Percentiles rank a stretch among this genome's conserved stretches.
These are phyloP conservation scores for Saccharomyces hybrid DNA, from an alignment of 1,139 yeast species.

Conservation along the genomic window DNA sequence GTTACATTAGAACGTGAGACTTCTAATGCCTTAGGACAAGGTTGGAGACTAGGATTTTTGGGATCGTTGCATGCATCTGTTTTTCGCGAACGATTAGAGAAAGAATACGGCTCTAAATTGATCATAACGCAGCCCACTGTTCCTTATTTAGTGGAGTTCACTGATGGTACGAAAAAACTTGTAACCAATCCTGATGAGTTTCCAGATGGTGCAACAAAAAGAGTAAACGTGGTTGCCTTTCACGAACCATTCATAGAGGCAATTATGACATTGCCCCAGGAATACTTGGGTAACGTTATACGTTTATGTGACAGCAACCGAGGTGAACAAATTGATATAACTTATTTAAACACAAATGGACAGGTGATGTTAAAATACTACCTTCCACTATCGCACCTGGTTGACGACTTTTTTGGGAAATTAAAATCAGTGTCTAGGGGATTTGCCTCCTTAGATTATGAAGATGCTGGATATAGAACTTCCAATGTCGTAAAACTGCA, in stretches of 20 bases:
- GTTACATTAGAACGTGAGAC: conserved; percentile 87
- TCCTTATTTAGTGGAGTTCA: conserved; percentile 68
- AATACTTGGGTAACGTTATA: conserved; percentile 84
- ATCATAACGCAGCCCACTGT: conserved; percentile 95
- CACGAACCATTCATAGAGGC: conserved; percentile 92
- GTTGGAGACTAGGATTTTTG: conserved; percentile 93
- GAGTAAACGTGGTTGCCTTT: conserved; percentile 46
- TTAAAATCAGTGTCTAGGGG: conserved; percentile 95
- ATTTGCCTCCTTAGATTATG: conserved; percentile 90
- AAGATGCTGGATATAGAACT: conserved; percentile 77
- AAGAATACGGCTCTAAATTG: conserved; percentile 87
- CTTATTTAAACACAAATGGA: conserved; percentile 62
- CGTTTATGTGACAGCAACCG: conserved; percentile 76
- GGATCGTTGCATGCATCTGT: conserved; percentile 96
- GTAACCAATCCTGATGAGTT: conserved; percentile 90
- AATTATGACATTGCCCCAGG: conserved; percentile 84
- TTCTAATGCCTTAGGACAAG: conserved; percentile 91
- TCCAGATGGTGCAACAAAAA: conserved; percentile 48
- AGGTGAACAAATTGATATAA: conserved; percentile 74
- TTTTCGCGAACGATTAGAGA: conserved; percentile 81
- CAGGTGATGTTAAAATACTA: conserved; percentile 76
- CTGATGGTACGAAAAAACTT: conserved; percentile 54
- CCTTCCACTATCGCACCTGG: conserved; percentile 80
- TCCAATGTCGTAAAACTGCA: conserved; percentile 84
- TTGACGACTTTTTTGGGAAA: conserved; percentile 92